A percentile compares a stretch with the other conserved stretches of the same genome.
These are phyloP conservation scores for Cyclotella atomus DNA, from an alignment of 108 stramenopile genomes.

Conservation along the genomic window DNA sequence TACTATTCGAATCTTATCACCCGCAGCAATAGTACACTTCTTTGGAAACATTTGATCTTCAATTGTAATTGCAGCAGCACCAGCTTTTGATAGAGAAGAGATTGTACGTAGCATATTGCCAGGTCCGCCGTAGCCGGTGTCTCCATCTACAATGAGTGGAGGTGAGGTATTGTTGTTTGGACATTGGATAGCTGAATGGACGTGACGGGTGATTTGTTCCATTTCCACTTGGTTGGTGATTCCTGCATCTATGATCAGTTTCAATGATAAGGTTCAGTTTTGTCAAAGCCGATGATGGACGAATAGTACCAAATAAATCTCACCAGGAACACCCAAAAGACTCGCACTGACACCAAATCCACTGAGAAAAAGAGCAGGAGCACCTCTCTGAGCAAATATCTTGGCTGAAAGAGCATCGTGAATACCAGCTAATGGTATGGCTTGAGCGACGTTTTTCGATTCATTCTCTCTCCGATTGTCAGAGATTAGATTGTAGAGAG, in stretches of 20 bases:
- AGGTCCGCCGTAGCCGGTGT: conserved; percentile 65
- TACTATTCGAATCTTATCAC: conserved; percentile 38
- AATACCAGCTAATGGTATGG: conserved; percentile 49
- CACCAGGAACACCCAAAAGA: conserved; percentile 52
- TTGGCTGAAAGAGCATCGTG: conserved; percentile 69
- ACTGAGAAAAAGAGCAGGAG: conserved; percentile 50
- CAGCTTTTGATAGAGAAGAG: conserved; percentile 43
- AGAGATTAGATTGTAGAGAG: conserved; percentile 19
- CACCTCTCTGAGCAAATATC: conserved; percentile 51
- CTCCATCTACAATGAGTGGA: conserved; percentile 64
- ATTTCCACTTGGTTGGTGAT: conserved; percentile 55
- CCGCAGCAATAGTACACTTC: conserved; percentile 59
- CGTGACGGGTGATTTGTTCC: conserved; percentile 46
- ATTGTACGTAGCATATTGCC: conserved; percentile 63
- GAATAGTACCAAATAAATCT: not conserved
- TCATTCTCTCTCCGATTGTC: conserved; percentile 4
- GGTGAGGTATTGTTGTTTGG: not conserved
- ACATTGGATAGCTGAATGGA: conserved; percentile 16
- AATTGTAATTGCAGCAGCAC: conserved; percentile 65
- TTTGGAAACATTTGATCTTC: conserved; percentile 72
- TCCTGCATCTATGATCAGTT: conserved; percentile 31
- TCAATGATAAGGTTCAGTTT: not conserved
- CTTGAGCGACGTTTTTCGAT: too few species aligned
- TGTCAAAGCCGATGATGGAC: not conserved
- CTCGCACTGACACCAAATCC: conserved; percentile 65